Evolutionary conservation across 1,284 basidiomycete species (phyloP), one percentile per base, ranked within the genome.

Genomic region (Neotropicomus parvogracilis): DNA sequence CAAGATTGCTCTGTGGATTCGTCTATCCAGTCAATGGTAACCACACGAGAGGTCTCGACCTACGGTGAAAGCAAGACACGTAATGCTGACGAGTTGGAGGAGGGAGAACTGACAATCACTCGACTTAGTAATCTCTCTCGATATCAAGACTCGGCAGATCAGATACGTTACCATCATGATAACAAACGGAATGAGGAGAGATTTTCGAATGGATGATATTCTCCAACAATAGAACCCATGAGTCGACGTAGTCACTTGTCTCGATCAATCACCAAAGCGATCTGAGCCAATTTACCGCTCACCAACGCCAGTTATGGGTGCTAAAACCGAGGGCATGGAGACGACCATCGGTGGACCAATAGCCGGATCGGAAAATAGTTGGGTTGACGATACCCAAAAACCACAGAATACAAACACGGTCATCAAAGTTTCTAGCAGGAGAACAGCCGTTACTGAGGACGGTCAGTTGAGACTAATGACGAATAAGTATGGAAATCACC

Each of bases 161-260:
- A 8, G 2, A 6, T 40, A 7, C 4, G 27, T 54, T 29, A 60
- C 61, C 59, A 38, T 49, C 50, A 60, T 58, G n/a, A 64, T 61
- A 11, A 20, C 27, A 28, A 48, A 0, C 14, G 45, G 8, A 0
- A 64, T 7, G 16, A 46, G 6, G 11, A 14, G 14, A 1, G 12
- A 51, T 34, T 14, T 34, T 6, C 32, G 28, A n/a, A 62, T 33
- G 14, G 38, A 32, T 13, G 33, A 48, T 46, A 64, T 59, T 35
- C 53, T 38, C 62, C 59, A 64, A 46, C 58, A 62, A 37, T 50
- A 59, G 33, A 64, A 64, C 3, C 47, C 43, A 7, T 64, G 60
- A 8, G 49, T 50, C n/a, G 59, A 17, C 11, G 44, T 52, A 1
- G 53, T 52, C 14, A 61, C 62, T 64, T 6, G 10, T 12, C 4